Base-by-base conservation (phyloP, 306 rosid genomes). In the Glycine soja region DNA sequence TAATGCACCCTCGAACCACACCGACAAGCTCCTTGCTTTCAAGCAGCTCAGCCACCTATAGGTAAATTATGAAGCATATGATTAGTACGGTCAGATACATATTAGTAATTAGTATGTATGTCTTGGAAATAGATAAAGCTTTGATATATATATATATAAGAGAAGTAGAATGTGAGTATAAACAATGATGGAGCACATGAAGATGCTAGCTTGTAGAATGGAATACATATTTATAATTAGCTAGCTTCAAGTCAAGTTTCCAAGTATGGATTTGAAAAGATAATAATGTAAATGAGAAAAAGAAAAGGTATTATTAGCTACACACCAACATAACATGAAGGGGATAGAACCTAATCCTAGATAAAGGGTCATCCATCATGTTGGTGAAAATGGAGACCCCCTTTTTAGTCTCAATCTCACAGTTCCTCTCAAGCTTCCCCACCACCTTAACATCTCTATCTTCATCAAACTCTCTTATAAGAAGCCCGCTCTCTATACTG, bases 261-360 rank as follows among this genome's bases (percentile, higher is more conserved):
- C 40, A 48, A 12, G 50, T 59, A 59, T 66, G 74, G 73, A 81
- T 79, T 79, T 84, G 63, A n/a, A 78, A 69, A 72, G 72, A 72
- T 70, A 74, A 16, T 73, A 2, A 34, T 64, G 64, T 11, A 36
- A 54, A 18, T 46, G 38, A 42, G 47, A 32, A 24, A 71, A 69
- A 32, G 42, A 34, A 76, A 80, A 71, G 70, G 40, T 69, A 6
- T 8, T 34, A 36, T 11, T 46, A 36, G 53, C 9, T 70, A 88
- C 90, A 81, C 74, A 92, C 95, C 97, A 92, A 84, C 80, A 91
- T 89, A 70, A 90, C 74, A 87, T 74, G 95, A 84, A 92, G 89
- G 32, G 91, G 93, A 64, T 88, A 92, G 87, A 90, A 82, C 84
- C 91, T 81, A 86, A 92, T 84, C 91, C 97, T 92, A 89, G 86